Evolutionary conservation across 345 rosid genomes (phyloP), one percentile per base, ranked within the genome.

Genomic region (Acer negundo): DNA sequence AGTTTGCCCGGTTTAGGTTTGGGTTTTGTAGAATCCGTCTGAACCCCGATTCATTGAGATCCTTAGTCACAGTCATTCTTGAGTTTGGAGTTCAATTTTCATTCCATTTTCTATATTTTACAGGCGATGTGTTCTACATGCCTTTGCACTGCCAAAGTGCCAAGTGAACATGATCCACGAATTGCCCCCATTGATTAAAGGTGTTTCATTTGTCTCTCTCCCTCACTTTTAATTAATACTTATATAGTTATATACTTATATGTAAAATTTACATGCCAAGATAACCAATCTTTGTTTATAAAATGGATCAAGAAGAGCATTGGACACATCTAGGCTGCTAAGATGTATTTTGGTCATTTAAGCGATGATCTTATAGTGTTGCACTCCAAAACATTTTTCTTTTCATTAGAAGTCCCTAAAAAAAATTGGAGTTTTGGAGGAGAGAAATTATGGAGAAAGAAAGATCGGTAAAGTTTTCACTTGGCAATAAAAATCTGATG

Each of bases 61-160:
- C 28, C 28, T 2, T 26, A 26, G 28, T 26, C 28, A 26, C 28
- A 26, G 1, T 26, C 28, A 26, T 26, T 26, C 28, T 26, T 26
- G 28, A 26, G 28, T 26, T 2, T 26, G n/a, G n/a, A n/a, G n/a
- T 75, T 53, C 17, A 15, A 7, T 22, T 49, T 28, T 16, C 15
- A 15, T 20, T 35, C 22, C 5, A 4, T 23, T 72, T 3, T 19
- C 28, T n/a, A 26, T 51, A 4, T 76, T 72, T 73, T 77, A 74
- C 85, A 95, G 98, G 99, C 93, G 44, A 95, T 95, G 99, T 95
- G 98, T 53, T 98, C 99, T 10, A 93, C 98, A 59, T 95, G 99
- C 84, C 96, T 95, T 28, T 95, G 99, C 85, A 95, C 99, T 93
- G 99, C 97, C 98, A 58, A 95, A n/a, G n/a, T 95, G 99, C 98